Evolutionary conservation across 768 basidiomycete species (phyloP), one percentile per base, ranked within the genome.

Genomic region (Phaeolepiota aurea): DNA sequence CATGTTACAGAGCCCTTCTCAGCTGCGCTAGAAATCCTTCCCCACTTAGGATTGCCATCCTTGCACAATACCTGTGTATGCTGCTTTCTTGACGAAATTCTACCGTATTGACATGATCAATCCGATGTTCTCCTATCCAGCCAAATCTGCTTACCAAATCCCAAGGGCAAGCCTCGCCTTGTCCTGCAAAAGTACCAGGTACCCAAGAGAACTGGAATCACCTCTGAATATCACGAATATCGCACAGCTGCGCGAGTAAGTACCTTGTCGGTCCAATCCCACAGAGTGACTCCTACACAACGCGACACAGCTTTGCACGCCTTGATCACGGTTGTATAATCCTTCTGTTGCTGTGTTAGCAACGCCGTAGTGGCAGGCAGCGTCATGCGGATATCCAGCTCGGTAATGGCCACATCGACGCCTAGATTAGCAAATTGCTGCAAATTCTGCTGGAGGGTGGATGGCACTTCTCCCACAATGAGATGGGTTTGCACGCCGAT

Each of bases 351-450:
- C 51, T 79, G 76, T 20, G 57, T 62, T 21, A 75, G 62, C 22
- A 70, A 58, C 1, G 68, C 69, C 5, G 55, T 47, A 2, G 75
- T 76, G 10, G 61, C 66, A 11, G 78, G 79, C 7, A 28, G 25
- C 5, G 64, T 65, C 65, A 79, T 77, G 37, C 79, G 66, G 49
- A 76, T 76, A 51, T 83, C 80, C 36, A 83, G 68, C 52, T 82
- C 81, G 2, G 81, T 83, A 48, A 82, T 72, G 7, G 79, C 79
- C 18, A 82, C 74, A 48, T 82, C 80, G 32, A 83, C 61, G 3
- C 82, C 79, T 19, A 81, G 70, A 9, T 69, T 69, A 10, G 73
- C 68, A 52, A 82, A 73, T 37, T 68, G 62, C 44, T 69, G 52
- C 41, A 80, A 58, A 44, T 74, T 73, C 2, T 63, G 54, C 41